Evolutionary conservation across 352 stramenopile genomes (phyloP), one percentile per base, ranked within the genome.

Genomic region (Phytophthora ramorum): DNA sequence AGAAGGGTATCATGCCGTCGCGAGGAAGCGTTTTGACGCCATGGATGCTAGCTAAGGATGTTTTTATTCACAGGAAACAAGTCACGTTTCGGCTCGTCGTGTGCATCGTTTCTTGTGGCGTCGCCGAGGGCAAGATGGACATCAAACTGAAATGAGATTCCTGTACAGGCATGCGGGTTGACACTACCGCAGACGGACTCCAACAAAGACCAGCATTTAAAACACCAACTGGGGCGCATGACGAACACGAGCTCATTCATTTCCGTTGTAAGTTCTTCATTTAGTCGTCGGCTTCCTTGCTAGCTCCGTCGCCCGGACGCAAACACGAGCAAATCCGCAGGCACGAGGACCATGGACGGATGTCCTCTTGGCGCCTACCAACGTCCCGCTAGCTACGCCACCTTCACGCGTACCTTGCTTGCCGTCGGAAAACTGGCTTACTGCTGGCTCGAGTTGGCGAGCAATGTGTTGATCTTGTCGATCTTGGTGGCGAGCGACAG

Each of bases 401-500:
- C 51, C 17, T 63, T 68, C 50, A 67, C 56, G 64, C 49, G 55
- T 75, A 56, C 24, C 57, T 28, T 52, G 40, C 48, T 45, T 54
- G 26, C 49, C 47, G 34, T 55, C 46, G 17, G 26, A 66, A 51
- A 24, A 62, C 28, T 50, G 32, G 45, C 63, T 69, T 78, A 78
- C 52, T 71, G 64, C 35, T 87, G 77, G 72, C 75, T 88, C 56
- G 80, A 79, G 74, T 85, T 91, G 30, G 82, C 79, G 65, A 93
- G 75, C 76, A 93, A 83, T 72, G 75, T 89, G 78, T 96, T 89
- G 76, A 96, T 95, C 85, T 97, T 97, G 70, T 98, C 95, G 79
- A 99, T 98, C 81, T 97, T 96, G 64, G 88, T 98, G 48, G 89
- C 88, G 49, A 98, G 86, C 71, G 93, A 98, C 70, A 99, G 76